Evolutionary conservation across 2,329 filamentous ascomycete species (phyloP), one percentile per base, ranked within the genome.

Genomic region (Sporothrix inflata): DNA sequence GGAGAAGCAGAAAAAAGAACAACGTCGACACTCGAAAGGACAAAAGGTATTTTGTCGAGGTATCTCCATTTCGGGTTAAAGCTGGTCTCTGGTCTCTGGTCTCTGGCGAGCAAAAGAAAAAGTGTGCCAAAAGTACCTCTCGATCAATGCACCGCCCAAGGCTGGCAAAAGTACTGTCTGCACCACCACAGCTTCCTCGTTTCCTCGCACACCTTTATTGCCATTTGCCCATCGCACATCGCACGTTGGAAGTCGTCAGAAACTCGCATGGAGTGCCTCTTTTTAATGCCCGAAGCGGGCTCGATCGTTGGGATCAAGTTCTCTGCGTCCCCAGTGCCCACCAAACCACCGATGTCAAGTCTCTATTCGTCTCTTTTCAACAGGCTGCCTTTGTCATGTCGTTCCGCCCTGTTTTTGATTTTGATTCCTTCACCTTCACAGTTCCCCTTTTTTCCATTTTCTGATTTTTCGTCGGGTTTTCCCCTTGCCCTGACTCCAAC

Each of bases 91-190:
- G n/a, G n/a, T n/a, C n/a, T n/a, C n/a, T n/a, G n/a, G 5, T 45
- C 42, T 45, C 12, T 45, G 11, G 42, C 42, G 14, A 45, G 16
- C 42, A 45, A 45, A 14, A 16, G n/a, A 8, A 4, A 21, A 21
- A 51, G 21, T 40, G 30, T 38, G 55, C 55, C 55, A 61, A 61
- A 61, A 45, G 38, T 45, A 45, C 60, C 7, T 63, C n/a, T 24
- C 12, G 38, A 63, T 63, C 8, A 27, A 16, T 16, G 60, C 16
- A 12, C 7, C 21, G 16, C n/a, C 7, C 38, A 45, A 65, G 60
- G 38, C 38, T 45, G 38, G n/a, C n/a, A 45, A 19, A 65, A 45
- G 60, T 65, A 65, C 60, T 45, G 21, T 45, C 30, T 61, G 55
- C 55, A 60, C 30, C 30, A 16, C 51, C 24, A 27, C 21, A 12